phyloP scores from a whole-genome alignment of 768 basidiomycete genomes.

The Boletellus emodensis region DNA sequence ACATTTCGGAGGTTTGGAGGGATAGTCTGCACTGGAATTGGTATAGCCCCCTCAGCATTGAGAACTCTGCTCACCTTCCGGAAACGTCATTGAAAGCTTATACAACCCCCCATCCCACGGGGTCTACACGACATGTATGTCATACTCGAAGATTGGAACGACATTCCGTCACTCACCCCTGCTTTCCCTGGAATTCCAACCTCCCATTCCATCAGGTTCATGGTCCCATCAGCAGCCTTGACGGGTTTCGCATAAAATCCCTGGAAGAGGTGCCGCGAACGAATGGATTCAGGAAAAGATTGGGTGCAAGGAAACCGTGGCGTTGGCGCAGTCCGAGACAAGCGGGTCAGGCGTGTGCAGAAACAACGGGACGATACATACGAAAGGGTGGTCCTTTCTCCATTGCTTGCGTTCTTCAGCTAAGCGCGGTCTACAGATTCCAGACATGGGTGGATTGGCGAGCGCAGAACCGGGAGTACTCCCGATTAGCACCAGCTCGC shows the following conservation, averaged over 20 bases:
- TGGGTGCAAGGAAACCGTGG: neutral
- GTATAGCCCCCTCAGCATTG: neutral
- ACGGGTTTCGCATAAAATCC: conserved; percentile 95
- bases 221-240: conserved; percentile 86
- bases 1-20: conserved; percentile 96
- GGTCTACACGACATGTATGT: conserved; percentile 53
- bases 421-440: conserved; percentile 88
- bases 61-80: conserved; percentile 65
- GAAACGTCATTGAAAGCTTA: conserved; percentile 92
- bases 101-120: conserved; percentile 96
- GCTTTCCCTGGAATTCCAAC: conserved; percentile 96
- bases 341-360: conserved; percentile 1
- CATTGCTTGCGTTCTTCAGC: conserved; percentile 98
- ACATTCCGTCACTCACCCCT: conserved; percentile 52
- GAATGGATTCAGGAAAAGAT: conserved; percentile 3
- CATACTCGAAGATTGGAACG: conserved; percentile 6
- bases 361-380: conserved; percentile 41
- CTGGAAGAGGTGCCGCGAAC: conserved; percentile 38
- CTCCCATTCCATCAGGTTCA: conserved; percentile 98
- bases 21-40: conserved; percentile 61
- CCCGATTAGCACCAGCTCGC: no score
- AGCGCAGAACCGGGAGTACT: neutral
- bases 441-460: conserved; percentile 55
- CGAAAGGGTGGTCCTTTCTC: conserved; percentile 98
- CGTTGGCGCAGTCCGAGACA: neutral